Evolutionary conservation across 345 rosid genomes (phyloP), one percentile per base, ranked within the genome.

Genomic region (Adansonia digitata): DNA sequence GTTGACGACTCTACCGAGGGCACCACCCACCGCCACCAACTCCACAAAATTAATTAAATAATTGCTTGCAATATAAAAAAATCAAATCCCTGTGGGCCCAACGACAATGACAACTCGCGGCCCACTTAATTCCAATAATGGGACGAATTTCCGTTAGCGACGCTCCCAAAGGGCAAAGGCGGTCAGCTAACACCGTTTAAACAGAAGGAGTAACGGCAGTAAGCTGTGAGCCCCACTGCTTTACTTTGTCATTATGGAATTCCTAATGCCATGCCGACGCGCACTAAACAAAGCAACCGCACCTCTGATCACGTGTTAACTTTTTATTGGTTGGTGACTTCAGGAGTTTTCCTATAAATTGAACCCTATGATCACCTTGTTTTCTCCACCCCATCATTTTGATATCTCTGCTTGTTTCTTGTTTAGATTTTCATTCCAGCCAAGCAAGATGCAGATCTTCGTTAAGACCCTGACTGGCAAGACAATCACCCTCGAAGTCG

Each of bases 401-500:
- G 0, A 22, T 45, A 22, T 22, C 5, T 55, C 31, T 53, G 5
- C 0, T 20, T 20, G 0, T 24, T 10, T 46, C 56, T 4, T 1
- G 0, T 27, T 13, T 8, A 5, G 24, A 39, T 68, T 68, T 46
- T 68, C 56, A 45, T 24, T 7, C 5, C 39, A 29, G 13, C 24
- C 72, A 46, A 68, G 4, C 55, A 68, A 81, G 52, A 84, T 82
- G 87, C 83, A 84, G 17, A 84, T 84, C 63, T 59, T 59, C 63
- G 63, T 59, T 13, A 59, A 59, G 37, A 59, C 87, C 0, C 51
- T 84, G 0, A 84, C 87, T 0, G 87, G 85, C 0, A 84, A 84
- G 75, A 84, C 85, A 0, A 84, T 84, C 0, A 84, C 87, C 0
- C 2, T 84, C 0, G 87, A 84, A 48, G 87, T 84, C 0, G 87